These are phyloP conservation scores for Cordyceps tenuipes DNA, from an alignment of 2,329 filamentous ascomycete species.

Conservation along the genomic window DNA sequence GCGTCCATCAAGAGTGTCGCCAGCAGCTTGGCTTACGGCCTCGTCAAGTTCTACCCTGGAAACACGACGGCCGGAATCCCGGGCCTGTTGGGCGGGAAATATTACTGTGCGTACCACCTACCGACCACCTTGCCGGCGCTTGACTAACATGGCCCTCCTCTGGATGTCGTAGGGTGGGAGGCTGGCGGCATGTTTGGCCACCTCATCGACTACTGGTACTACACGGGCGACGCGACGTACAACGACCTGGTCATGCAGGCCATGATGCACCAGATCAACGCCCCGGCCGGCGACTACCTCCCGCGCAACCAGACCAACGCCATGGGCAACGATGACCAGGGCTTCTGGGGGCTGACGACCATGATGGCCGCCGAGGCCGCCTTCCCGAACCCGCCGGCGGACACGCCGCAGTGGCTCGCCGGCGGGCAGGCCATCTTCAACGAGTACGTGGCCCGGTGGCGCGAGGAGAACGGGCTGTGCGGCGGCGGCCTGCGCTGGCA, in stretches of 20 bases:
- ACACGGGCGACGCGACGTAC: slow-evolving; percentile 53
- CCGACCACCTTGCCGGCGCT: too few relatives aligned
- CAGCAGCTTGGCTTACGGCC: slow-evolving; percentile 37
- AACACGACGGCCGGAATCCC: slow-evolving; percentile 51
- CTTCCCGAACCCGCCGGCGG: slow-evolving; percentile 53
- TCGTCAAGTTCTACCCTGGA: slow-evolving; percentile 45
- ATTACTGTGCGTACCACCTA: slow-evolving; percentile 47
- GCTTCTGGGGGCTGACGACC: slow-evolving; percentile 67
- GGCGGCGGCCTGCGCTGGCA: slow-evolving; percentile 77
- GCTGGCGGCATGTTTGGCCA: slow-evolving; percentile 56
- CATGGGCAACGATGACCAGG: slow-evolving; percentile 58
- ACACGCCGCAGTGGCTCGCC: slow-evolving; percentile 61
- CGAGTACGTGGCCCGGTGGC: slow-evolving; percentile 66
- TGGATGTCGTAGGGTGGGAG: slow-evolving; percentile 43
- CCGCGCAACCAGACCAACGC: slow-evolving; percentile 46
- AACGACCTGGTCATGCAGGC: slow-evolving; percentile 47
- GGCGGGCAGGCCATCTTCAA: slow-evolving; percentile 75
- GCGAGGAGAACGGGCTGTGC: slow-evolving; percentile 44
- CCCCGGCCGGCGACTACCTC: slow-evolving; percentile 48
- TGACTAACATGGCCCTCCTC: not conserved
- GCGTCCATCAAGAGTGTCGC: slow-evolving; percentile 43
- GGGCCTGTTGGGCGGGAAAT: slow-evolving; percentile 50
- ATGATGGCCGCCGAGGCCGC: slow-evolving; percentile 64
- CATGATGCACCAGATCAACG: slow-evolving; percentile 43
- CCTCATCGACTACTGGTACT: slow-evolving; percentile 57